Evolutionary conservation across 768 basidiomycete genomes (phyloP).

Genomic region (Leccinum arenicola): DNA sequence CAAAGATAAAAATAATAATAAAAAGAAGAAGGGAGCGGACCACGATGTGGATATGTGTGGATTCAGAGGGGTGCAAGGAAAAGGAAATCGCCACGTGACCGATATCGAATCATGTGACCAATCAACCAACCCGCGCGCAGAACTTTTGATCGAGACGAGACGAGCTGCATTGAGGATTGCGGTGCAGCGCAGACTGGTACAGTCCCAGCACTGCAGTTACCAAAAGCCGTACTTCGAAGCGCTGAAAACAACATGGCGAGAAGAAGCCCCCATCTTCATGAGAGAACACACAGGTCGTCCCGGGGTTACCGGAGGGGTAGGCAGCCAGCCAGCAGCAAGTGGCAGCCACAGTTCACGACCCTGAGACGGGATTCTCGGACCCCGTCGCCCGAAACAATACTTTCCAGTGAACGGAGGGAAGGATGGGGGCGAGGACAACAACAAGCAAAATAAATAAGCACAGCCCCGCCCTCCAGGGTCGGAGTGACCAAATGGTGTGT

Average conservation of each 20-base stretch:
- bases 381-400: neutral
- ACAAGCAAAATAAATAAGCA: conserved; percentile 12
- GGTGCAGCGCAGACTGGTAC: neutral
- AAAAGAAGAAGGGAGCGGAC: conserved; percentile 9
- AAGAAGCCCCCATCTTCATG: neutral
- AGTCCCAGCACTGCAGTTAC: neutral
- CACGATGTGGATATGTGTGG: conserved; percentile 16
- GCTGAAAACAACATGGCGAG: neutral
- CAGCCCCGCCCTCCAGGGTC: conserved; percentile 13
- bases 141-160: neutral
- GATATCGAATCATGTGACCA: conserved; percentile 1
- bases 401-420: neutral
- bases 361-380: neutral
- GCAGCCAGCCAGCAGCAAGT: neutral
- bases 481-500: neutral
- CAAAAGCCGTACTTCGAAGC: neutral
- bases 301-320: neutral
- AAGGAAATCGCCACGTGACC: conserved; percentile 1
- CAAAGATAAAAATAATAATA: neutral
- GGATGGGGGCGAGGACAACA: conserved; percentile 11
- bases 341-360: neutral
- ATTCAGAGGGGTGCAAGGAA: neutral
- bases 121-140: neutral
- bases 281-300: neutral
- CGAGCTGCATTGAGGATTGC: neutral